Evolutionary conservation across 192 early-diverging fungal species (phyloP).

Genomic region (Piromyces sp.): DNA sequence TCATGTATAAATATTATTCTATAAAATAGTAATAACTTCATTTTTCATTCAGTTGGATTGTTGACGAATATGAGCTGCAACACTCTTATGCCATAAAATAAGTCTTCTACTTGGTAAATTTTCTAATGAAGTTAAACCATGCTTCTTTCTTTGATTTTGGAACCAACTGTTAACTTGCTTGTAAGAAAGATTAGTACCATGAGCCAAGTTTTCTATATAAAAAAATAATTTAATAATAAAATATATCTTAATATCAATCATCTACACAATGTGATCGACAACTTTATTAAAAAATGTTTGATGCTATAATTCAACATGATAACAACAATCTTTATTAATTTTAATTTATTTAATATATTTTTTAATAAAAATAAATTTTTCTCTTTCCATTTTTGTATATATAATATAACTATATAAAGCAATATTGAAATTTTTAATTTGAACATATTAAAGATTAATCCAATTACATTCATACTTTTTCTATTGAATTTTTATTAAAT

Average conservation of each 20-base stretch:
- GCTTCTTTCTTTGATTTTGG: constrained; percentile 1
- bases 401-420: too few species aligned
- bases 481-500: background rate
- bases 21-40: too few species aligned
- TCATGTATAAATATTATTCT: too few species aligned
- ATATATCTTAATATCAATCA: background rate
- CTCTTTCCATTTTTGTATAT: too few species aligned
- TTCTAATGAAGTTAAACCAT: background rate
- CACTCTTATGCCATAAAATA: background rate
- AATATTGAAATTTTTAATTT: too few species aligned
- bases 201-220: background rate
- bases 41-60: background rate
- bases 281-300: too few species aligned
- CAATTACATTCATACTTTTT: background rate
- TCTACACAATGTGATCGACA: too few species aligned
- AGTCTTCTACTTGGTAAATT: background rate
- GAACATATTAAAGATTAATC: background rate
- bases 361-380: too few species aligned
- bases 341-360: too few species aligned
- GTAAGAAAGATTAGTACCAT: background rate
- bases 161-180: constrained; percentile 2
- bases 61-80: background rate
- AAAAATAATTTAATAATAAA: background rate
- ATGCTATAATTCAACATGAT: too few species aligned
- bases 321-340: too few species aligned